Evolutionary conservation across 148 eudicot genomes (phyloP), one percentile per base, ranked within the genome.

Genomic region (Arctostaphylos glauca): DNA sequence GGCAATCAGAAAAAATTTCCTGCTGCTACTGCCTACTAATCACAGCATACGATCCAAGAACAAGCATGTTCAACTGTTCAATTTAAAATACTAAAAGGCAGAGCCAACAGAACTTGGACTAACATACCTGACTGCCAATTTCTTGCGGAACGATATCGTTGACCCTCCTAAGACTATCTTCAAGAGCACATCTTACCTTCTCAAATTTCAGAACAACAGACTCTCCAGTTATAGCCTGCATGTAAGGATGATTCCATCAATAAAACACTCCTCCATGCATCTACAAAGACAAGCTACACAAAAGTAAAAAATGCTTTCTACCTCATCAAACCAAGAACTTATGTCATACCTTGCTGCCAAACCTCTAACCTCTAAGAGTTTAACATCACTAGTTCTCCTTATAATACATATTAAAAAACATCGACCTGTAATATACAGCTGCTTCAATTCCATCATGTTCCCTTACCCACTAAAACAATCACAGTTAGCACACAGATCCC

Each of bases 181-280:
- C 84, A 83, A 96, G 95, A 76, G 92, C 91, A 81, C 89, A 88
- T 89, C 95, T 92, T 73, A 95, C 92, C 90, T 87, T 96, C 84
- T 96, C 99, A 87, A 96, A 94, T 86, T 96, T 96, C 82, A 90
- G 84, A 83, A 93, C 91, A 83, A 96, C 83, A 64, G 99, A 92
- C 83, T 96, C 98, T 73, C 98, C 99, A 7, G 99, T 96, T 76
- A 94, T 94, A 52, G 99, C 99, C 99, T 96, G 88, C 64, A 90
- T 81, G 74, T 85, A 82, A 19, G 25, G 62, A 89, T 56, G 49
- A 10, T 77, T 76, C 47, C 3, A 83, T 84, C 41, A 81, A 81
- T 31, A 75, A 62, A 80, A 83, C 78, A 80, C 58, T 60, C 47
- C 41, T 59, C 62, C 25, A 5, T 49, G 25, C 50, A 52, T 16